phyloP scores from a whole-genome alignment of 768 basidiomycete genomes.

The Mrakia blollopis region DNA sequence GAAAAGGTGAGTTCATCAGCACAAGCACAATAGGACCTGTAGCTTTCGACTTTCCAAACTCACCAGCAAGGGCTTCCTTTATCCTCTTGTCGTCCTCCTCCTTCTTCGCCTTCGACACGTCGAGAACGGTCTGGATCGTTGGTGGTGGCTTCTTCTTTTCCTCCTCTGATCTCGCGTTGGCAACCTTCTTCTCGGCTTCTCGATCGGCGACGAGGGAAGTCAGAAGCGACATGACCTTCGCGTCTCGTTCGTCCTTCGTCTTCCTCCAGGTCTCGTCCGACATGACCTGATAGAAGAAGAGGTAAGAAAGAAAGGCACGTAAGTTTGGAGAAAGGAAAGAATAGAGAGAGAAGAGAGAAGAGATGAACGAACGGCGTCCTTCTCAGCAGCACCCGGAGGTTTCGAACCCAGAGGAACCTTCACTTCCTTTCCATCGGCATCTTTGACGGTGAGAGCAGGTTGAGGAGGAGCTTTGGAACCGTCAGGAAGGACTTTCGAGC shows the following conservation, averaged over 20 bases:
- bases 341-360: no score
- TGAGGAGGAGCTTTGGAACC: constrained; percentile 5
- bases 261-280: constrained; percentile 10
- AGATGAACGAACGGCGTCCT: not conserved
- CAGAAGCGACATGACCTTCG: not conserved
- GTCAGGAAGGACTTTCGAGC: not conserved
- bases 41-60: not conserved
- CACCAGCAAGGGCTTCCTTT: not conserved
- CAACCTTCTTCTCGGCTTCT: constrained; percentile 8
- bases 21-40: no score
- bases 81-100: constrained; percentile 19
- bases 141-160: constrained; percentile 16
- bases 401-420: not conserved
- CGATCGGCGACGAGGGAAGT: constrained; percentile 9
- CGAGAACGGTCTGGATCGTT: constrained; percentile 11
- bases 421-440: not conserved
- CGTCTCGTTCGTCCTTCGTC: not conserved
- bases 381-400: not conserved
- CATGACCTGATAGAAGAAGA: not conserved
- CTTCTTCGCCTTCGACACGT: constrained; percentile 5
- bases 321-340: not conserved
- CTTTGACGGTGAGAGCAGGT: not conserved
- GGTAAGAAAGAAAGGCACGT: not conserved
- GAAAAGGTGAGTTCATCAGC: no score
- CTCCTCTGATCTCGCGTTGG: not conserved